Conservation (phyloP, 495 filamentous ascomycete species). For the Penicillium salamii region DNA sequence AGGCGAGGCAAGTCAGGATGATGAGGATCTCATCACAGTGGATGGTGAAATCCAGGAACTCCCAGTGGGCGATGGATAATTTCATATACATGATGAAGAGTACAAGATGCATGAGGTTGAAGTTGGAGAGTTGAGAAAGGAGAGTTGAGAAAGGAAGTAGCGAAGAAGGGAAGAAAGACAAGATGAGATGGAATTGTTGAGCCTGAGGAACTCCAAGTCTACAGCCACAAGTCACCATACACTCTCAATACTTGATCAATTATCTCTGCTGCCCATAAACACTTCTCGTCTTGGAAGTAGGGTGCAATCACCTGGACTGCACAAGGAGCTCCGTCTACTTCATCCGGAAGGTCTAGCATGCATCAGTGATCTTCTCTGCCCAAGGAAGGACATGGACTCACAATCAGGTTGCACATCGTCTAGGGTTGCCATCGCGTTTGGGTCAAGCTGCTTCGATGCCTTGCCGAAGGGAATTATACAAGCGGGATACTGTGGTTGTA, state of each 20-base stretch:
- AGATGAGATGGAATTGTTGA: too few relatives aligned
- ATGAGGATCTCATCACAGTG: too few relatives aligned
- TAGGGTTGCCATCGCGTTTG: conserved; percentile 19
- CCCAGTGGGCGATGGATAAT: too few relatives aligned
- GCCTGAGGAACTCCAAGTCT: too few relatives aligned
- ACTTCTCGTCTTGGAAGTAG: conserved; percentile 43
- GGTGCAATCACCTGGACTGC: conserved; percentile 38
- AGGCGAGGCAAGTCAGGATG: too few relatives aligned
- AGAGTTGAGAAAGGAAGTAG: too few relatives aligned
- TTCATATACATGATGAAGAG: too few relatives aligned
- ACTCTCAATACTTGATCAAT: conserved; percentile 23
- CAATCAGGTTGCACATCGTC: conserved; percentile 34
- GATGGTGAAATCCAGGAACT: too few relatives aligned
- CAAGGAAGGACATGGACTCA: conserved; percentile 14
- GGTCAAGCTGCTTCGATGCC: conserved; percentile 35
- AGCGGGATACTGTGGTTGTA: conserved; percentile 31
- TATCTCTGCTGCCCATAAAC: conserved; percentile 32
- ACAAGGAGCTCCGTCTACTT: conserved; percentile 37
- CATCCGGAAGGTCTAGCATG: conserved; percentile 29
- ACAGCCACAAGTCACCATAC: not conserved
- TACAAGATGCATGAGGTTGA: too few relatives aligned
- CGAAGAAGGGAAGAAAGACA: too few relatives aligned
- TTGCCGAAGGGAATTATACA: conserved; percentile 34
- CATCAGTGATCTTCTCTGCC: not conserved
- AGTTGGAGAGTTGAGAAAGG: too few relatives aligned